Evolutionary conservation across 2,329 filamentous ascomycete genomes (phyloP).

Genomic region (Cercospora zeae-maydis): DNA sequence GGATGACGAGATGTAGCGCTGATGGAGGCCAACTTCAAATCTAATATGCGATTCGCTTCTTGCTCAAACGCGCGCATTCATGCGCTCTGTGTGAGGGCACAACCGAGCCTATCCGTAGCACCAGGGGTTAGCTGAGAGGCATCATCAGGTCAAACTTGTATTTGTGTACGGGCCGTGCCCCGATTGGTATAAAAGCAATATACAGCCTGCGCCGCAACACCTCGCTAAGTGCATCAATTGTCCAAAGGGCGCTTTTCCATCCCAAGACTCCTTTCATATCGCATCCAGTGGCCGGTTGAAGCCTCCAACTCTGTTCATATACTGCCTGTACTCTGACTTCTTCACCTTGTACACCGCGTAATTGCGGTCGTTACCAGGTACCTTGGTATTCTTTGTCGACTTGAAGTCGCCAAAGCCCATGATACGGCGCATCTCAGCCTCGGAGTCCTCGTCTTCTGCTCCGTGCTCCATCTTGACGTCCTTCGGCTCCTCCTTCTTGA

Average conservation of each 20-base stretch:
- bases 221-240: conserved; percentile 21
- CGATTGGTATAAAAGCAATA: background rate
- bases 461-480: conserved; percentile 26
- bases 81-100: background rate
- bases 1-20: background rate
- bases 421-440: conserved; percentile 72
- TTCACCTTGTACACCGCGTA: conserved; percentile 86
- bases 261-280: conserved; percentile 7
- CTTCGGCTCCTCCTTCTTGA: conserved; percentile 13
- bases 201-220: conserved; percentile 10
- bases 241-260: conserved; percentile 26
- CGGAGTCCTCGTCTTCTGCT: conserved; percentile 53
- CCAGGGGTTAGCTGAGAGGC: background rate
- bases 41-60: background rate
- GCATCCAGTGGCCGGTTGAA: conserved; percentile 65
- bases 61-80: conserved; percentile 7
- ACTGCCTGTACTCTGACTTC: conserved; percentile 92
- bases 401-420: conserved; percentile 90
- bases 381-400: conserved; percentile 82
- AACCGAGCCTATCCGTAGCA: background rate
- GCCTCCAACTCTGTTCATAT: conserved; percentile 83
- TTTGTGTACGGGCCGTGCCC: background rate
- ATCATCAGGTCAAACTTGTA: background rate
- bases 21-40: background rate
- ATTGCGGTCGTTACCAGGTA: conserved; percentile 75